phyloP scores from a whole-genome alignment of 768 basidiomycete species.

The Tephrocybe sp. region DNA sequence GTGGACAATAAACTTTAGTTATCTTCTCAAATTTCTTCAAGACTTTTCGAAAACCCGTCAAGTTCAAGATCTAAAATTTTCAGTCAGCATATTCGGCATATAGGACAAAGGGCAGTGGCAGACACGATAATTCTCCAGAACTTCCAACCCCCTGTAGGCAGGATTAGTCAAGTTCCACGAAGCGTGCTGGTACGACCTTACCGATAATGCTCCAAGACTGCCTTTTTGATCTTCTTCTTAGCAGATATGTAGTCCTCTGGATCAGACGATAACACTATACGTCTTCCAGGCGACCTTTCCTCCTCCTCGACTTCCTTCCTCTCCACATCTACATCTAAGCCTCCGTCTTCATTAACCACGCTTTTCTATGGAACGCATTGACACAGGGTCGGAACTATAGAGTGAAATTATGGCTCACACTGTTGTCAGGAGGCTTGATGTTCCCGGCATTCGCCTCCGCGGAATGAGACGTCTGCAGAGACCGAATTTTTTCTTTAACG shows the following conservation, averaged over 20 bases:
- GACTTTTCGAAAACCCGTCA: slow-evolving; percentile 87
- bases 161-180: too few species aligned
- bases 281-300: slow-evolving; percentile 7
- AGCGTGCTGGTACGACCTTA: too few species aligned
- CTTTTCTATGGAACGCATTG: too few species aligned
- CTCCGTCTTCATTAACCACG: too few species aligned
- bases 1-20: slow-evolving; percentile 49
- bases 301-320: slow-evolving; percentile 6
- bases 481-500: slow-evolving; percentile 5
- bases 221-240: slow-evolving; percentile 83
- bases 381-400: too few species aligned
- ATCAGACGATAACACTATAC: slow-evolving; percentile 36
- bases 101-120: slow-evolving; percentile 16
- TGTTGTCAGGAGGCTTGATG: neutral
- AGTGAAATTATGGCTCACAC: too few species aligned
- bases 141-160: slow-evolving; percentile 66
- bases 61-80: slow-evolving; percentile 66
- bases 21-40: slow-evolving; percentile 85
- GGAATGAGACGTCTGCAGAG: neutral
- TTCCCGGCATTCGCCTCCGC: neutral
- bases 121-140: slow-evolving; percentile 88
- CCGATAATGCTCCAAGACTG: slow-evolving; percentile 84
- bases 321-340: slow-evolving; percentile 5
- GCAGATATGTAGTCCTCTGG: slow-evolving; percentile 84
- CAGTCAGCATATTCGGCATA: neutral